Evolutionary conservation across 2,329 filamentous ascomycete species (phyloP).

Genomic region (Fusarium sp.): DNA sequence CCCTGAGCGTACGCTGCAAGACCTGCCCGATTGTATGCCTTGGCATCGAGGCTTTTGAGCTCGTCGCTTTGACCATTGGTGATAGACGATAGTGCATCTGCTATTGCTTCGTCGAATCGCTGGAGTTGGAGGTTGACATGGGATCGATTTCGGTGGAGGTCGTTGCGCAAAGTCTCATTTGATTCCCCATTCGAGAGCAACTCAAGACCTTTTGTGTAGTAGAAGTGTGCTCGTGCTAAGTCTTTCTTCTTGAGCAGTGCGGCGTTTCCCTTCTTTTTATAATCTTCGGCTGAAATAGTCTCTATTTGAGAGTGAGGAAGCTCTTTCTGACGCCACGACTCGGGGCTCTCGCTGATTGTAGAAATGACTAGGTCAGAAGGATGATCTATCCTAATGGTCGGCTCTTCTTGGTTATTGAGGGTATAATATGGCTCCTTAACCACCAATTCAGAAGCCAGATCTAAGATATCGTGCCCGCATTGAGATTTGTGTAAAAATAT

Average conservation of each 20-base stretch:
- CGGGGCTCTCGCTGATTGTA: slow-evolving; percentile 23
- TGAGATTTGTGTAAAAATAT: slow-evolving; percentile 54
- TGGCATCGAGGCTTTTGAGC: slow-evolving; percentile 47
- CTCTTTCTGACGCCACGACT: slow-evolving; percentile 35
- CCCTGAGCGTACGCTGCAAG: slow-evolving; percentile 51
- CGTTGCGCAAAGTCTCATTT: slow-evolving; percentile 44
- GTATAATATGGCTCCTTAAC: slow-evolving; percentile 68
- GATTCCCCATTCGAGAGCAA: not conserved
- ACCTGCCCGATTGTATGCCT: slow-evolving; percentile 54
- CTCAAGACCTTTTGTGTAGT: slow-evolving; percentile 50
- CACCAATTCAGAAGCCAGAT: slow-evolving; percentile 54
- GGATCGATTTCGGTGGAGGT: slow-evolving; percentile 53
- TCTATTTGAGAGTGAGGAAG: fast-evolving
- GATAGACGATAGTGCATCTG: slow-evolving; percentile 53
- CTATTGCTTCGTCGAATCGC: slow-evolving; percentile 51
- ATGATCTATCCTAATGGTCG: slow-evolving; percentile 57
- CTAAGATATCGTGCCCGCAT: slow-evolving; percentile 52
- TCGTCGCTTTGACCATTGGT: slow-evolving; percentile 22
- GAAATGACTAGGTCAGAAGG: slow-evolving; percentile 51
- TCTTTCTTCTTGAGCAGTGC: slow-evolving; percentile 45
- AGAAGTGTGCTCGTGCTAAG: slow-evolving; percentile 38
- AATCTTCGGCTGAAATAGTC: slow-evolving; percentile 23
- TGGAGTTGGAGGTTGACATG: slow-evolving; percentile 52
- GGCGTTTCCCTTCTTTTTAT: slow-evolving; percentile 51
- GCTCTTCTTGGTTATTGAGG: slow-evolving; percentile 56